phyloP scores from a whole-genome alignment of 805 yeast genomes.

The Wickerhamomyces silvicola region DNA sequence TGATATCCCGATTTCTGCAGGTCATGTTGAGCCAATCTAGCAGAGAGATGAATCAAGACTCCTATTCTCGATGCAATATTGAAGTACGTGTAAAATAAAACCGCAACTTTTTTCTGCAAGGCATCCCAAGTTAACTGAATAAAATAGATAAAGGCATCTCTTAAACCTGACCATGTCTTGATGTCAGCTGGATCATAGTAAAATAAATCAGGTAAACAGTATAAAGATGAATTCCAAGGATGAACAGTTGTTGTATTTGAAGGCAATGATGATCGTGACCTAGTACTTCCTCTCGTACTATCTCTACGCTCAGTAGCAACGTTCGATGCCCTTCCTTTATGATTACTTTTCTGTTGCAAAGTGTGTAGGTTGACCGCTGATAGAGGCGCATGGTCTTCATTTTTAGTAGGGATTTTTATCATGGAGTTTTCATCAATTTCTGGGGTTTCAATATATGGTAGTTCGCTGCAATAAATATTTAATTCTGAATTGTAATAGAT shows the following conservation, averaged over 20 bases:
- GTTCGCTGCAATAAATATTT: constrained; percentile 49
- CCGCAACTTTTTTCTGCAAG: constrained; percentile 42
- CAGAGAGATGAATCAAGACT: constrained; percentile 45
- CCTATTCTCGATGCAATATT: constrained; percentile 47
- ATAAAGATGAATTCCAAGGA: constrained; percentile 21
- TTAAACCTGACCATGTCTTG: constrained; percentile 51
- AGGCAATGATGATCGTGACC: constrained; percentile 13
- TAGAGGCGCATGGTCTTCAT: constrained; percentile 12
- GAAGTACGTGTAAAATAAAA: constrained; percentile 47
- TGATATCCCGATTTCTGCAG: constrained; percentile 41
- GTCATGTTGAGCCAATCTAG: constrained; percentile 48
- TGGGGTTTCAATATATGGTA: constrained; percentile 44
- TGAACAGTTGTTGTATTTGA: constrained; percentile 16
- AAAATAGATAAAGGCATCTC: constrained; percentile 40
- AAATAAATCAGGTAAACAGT: constrained; percentile 37
- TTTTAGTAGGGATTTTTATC: constrained; percentile 22
- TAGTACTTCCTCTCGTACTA: constrained; percentile 8
- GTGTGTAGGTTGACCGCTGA: constrained; percentile 14
- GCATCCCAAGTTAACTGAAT: constrained; percentile 45
- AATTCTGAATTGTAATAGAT: constrained; percentile 56
- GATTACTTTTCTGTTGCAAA: constrained; percentile 18
- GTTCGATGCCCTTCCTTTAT: constrained; percentile 15
- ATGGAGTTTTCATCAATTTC: constrained; percentile 27
- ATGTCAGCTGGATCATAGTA: constrained; percentile 57
- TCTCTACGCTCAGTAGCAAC: constrained; percentile 8